phyloP scores from a whole-genome alignment of 2,329 filamentous ascomycete genomes.

The Penicillium sp. region DNA sequence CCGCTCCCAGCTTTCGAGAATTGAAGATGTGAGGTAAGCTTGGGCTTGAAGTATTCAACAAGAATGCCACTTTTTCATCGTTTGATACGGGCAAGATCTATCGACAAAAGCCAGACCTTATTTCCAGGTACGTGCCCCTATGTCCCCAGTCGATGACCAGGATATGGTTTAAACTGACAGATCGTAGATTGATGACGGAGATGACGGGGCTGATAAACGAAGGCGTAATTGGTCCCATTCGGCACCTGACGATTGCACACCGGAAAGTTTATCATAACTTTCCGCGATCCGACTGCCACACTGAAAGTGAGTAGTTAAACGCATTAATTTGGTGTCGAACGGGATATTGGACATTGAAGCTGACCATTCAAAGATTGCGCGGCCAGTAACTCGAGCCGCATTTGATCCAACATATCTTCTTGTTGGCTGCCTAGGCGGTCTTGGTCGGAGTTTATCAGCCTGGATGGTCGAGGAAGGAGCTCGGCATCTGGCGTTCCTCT shows the following conservation, averaged over 20 bases:
- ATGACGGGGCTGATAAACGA: background rate
- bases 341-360: background rate
- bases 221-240: background rate
- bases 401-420: slow-evolving; percentile 3
- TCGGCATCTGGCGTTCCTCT: slow-evolving; percentile 14
- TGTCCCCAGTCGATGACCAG: too few relatives aligned
- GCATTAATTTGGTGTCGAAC: background rate
- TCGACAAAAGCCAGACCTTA: background rate
- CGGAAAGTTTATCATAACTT: background rate
- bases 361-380: background rate
- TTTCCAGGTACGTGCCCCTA: too few relatives aligned
- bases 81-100: slow-evolving; percentile 1
- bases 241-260: background rate
- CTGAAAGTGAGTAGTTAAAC: too few relatives aligned
- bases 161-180: too few relatives aligned
- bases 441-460: slow-evolving; percentile 11
- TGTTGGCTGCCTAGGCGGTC: slow-evolving; percentile 17
- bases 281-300: too few relatives aligned
- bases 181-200: too few relatives aligned
- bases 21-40: too few relatives aligned
- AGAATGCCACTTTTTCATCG: slow-evolving; percentile 7
- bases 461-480: slow-evolving; percentile 22
- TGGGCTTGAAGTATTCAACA: slow-evolving; percentile 9
- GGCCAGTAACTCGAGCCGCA: background rate
- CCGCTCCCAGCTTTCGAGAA: too few relatives aligned